Base-by-base conservation (phyloP, 768 basidiomycete genomes). In the Lactarius evosmus region DNA sequence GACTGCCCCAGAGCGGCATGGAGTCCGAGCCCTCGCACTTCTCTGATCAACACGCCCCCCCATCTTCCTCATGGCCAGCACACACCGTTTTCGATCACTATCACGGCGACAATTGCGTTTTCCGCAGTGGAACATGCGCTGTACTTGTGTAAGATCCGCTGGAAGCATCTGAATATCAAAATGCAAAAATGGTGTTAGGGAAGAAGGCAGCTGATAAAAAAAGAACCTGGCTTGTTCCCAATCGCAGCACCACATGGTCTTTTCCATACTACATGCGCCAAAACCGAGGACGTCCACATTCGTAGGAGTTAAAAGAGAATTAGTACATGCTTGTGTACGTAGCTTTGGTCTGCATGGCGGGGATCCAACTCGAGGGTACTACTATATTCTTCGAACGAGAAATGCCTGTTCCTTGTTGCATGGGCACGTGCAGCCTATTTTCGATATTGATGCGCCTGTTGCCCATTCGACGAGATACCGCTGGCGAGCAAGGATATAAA, bases 211-310 rank as follows among this genome's bases (percentile, higher is more conserved):
- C 41, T 7, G 44, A 58, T 46, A 33, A 22, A 41, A 30, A 12
- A 46, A 14, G 44, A 25, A 46, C 22, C 5, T 25, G 57, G 19
- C 25, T 46, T 46, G 32, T 58, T 7, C 41, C 12, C 57, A 30
- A 41, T 33, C 32, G 30, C 44, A 25, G 44, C n/a, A 25, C 12
- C n/a, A 16, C 27, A 16, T 17, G 25, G 27, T 14, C 22, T 22
- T 1, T 58, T 46, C 46, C 14, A 22, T 22, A 56, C 54, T 19
- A 40, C 32, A 53, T 53, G 16, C 14, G 33, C 32, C 38, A 41
- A 41, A 29, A 40, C 38, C 56, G 56, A 56, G n/a, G n/a, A 27
- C 32, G 56, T 46, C 55, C 55, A 49, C 22, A 49, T 12, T 12
- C 12, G 14, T 30, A 6, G 50, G 30, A 7, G 29, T 29, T 29